Conservation (phyloP, 2,329 filamentous ascomycete genomes). For the Fusarium abutilonis region DNA sequence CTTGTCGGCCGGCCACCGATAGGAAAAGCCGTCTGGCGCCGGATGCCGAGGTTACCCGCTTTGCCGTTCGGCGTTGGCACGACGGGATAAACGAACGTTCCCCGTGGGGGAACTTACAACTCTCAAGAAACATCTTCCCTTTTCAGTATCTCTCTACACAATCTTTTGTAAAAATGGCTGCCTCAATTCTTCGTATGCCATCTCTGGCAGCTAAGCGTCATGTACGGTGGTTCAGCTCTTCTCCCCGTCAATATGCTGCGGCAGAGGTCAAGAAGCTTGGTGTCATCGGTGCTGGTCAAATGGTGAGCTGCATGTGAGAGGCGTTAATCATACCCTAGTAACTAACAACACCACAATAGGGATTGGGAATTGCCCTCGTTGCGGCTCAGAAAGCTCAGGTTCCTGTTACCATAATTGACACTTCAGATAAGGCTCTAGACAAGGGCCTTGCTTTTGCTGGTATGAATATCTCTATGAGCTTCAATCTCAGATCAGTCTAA, state of each 20-base stretch:
- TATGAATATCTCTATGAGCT: conserved; percentile 49
- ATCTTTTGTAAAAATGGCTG: conserved; percentile 52
- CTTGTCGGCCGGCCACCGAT: no score
- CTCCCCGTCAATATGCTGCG: conserved; percentile 66
- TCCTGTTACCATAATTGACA: conserved; percentile 87
- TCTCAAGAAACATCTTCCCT: conserved; percentile 10
- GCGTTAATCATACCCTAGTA: neutral
- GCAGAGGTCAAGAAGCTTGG: conserved; percentile 83
- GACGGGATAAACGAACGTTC: conserved; percentile 12
- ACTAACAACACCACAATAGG: conserved; percentile 62
- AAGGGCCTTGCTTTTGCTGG: conserved; percentile 91
- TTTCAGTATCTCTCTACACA: conserved; percentile 7
- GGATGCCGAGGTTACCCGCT: conserved; percentile 57
- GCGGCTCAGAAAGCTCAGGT: conserved; percentile 86
- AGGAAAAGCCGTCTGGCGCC: conserved; percentile 3
- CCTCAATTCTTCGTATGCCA: conserved; percentile 52
- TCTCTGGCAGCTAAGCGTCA: conserved; percentile 52
- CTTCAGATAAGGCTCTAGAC: conserved; percentile 82
- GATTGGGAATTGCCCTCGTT: conserved; percentile 93
- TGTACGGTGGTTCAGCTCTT: conserved; percentile 74
- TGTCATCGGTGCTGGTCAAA: conserved; percentile 94
- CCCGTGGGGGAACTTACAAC: conserved; percentile 29
- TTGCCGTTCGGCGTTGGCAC: conserved; percentile 16
- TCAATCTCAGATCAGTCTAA: conserved; percentile 9
- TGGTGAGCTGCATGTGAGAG: conserved; percentile 71